Base-by-base conservation (phyloP, 208 protist species). In the Kentomonas sorsogonicus region DNA sequence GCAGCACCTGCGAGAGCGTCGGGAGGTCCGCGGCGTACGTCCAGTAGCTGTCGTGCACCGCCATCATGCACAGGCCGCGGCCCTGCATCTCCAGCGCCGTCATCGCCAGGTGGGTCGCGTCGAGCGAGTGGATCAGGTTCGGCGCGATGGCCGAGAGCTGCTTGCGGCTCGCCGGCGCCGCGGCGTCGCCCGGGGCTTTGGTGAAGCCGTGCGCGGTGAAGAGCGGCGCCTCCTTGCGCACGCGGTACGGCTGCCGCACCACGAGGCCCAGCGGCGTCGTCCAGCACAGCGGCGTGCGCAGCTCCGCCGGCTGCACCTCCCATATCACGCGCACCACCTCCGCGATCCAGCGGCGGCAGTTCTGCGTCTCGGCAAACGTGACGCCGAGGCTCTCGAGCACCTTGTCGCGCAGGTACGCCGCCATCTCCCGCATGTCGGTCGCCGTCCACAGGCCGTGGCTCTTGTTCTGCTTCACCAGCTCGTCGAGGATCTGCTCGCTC, bases 21-120 rank as follows among this genome's bases (percentile, higher is more conserved):
- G 97, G 96, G 30, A 98, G 71, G 44, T 96, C 78, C 23, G 77
- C 83, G 6, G 98, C 94, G 73, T 99, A 97, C 5, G 97, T 98
- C 98, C 98, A 99, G 80, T 94, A 99, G 15, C 82, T 96, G 77
- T 99, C 98, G 64, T 99, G 98, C 51, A 99, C 97, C 7, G 96
- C 97, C 83, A 98, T 99, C 63, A 94, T 93, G 25, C 72, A 89
- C 10, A 96, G 70, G 1, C 83, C 93, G 3, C 72, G 67, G 1
- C 91, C 58, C 34, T 95, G 69, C 82, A 97, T 98, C 53, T 88
- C 74, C 3, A 94, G 65, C 27, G 97, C 97, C 16, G 98, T 99
- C 83, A 99, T 93, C 18, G 98, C 85, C 57, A 99, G 93, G 72
- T 99, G 98, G 5, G 97, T 98, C 5, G 96, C 93, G 77, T 99